A percentile compares a stretch with the other conserved stretches of the same genome.
Evolutionary conservation across 345 rosid genomes (phyloP).

Genomic region (Populus pruinosa): DNA sequence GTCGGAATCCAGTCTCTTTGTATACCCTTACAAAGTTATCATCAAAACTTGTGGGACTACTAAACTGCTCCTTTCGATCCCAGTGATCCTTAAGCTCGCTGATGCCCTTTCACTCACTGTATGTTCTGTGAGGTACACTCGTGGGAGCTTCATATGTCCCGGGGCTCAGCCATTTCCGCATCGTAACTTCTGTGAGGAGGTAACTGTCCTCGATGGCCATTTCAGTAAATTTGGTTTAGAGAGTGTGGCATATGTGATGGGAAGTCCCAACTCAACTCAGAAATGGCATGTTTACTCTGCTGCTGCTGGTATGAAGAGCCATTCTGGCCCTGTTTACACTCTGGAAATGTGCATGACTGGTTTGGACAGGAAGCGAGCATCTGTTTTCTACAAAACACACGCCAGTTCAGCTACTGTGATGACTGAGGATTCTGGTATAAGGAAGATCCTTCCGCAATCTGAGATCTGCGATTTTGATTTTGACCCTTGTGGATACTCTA

Average conservation of each 20-base stretch:
- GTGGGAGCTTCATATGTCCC: conserved; percentile 68
- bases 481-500: conserved; percentile 81
- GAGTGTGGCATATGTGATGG: conserved; percentile 67
- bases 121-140: conserved; percentile 57
- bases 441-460: conserved; percentile 65
- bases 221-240: conserved; percentile 50
- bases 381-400: conserved; percentile 58
- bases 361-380: conserved; percentile 49
- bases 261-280: conserved; percentile 41
- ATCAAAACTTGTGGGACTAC: conserved; percentile 93
- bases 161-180: conserved; percentile 69
- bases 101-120: conserved; percentile 49
- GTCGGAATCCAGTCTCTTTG: conserved; percentile 81
- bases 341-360: conserved; percentile 92
- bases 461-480: conserved; percentile 71
- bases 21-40: conserved; percentile 70
- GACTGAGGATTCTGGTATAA: conserved; percentile 62
- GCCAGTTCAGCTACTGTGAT: conserved; percentile 47
- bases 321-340: conserved; percentile 40
- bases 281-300: conserved; percentile 88
- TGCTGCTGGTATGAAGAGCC: conserved; percentile 15
- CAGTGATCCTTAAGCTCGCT: conserved; percentile 55
- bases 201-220: conserved; percentile 58
- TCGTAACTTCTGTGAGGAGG: conserved; percentile 74
- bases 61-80: conserved; percentile 62